Conservation (phyloP, 176 grass and related monocot species). For the Poa pratensis region DNA sequence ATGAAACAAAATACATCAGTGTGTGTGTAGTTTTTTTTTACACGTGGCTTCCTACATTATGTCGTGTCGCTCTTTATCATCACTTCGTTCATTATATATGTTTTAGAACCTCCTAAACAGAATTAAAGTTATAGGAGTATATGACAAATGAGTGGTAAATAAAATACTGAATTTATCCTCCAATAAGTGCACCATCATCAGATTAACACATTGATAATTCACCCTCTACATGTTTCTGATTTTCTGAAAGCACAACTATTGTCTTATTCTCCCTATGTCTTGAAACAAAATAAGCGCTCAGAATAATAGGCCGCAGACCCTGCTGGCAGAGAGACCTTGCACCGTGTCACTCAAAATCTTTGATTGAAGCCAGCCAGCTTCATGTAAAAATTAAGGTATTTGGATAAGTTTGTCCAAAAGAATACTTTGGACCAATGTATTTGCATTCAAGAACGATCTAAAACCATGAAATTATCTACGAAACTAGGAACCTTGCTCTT, state of each 20-base stretch:
- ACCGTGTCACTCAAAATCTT: background rate
- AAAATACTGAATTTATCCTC: background rate
- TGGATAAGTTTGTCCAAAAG: background rate
- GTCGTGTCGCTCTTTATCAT: background rate
- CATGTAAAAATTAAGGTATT: background rate
- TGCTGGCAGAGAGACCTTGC: background rate
- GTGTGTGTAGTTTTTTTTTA: background rate
- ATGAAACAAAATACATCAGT: background rate
- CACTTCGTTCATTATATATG: background rate
- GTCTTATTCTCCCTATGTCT: background rate
- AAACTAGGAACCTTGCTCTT: background rate
- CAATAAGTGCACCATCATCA: background rate
- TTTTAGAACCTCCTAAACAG: background rate
- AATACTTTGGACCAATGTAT: background rate
- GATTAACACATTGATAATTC: background rate
- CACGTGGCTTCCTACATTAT: background rate
- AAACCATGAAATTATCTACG: background rate
- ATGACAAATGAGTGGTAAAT: background rate
- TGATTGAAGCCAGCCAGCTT: background rate
- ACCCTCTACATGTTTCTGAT: background rate
- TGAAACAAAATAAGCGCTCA: background rate
- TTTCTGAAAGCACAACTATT: slow-evolving; percentile 1
- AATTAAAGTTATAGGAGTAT: background rate
- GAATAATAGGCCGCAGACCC: background rate
- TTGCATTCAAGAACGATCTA: background rate